Evolutionary conservation across 23 red algal species (phyloP).

Genomic region (Gracilaria vermiculophylla): DNA sequence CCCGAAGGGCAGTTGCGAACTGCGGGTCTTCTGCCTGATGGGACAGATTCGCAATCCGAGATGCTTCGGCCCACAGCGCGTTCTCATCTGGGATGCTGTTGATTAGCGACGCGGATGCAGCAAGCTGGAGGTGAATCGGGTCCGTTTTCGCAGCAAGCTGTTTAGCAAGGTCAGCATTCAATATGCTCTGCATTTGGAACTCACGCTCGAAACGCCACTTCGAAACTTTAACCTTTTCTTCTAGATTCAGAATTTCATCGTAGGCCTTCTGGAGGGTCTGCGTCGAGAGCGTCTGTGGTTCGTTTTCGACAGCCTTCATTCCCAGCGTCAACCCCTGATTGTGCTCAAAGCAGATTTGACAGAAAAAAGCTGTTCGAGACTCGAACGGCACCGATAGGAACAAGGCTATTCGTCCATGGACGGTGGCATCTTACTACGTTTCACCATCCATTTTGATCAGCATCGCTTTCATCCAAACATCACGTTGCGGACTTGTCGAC

Average conservation of each 20-base stretch:
- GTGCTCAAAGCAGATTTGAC: too few relatives aligned
- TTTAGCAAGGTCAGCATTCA: neutral
- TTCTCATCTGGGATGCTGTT: neutral
- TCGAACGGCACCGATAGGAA: too few relatives aligned
- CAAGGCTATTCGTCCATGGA: too few relatives aligned
- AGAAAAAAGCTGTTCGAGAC: too few relatives aligned
- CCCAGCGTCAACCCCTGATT: too few relatives aligned
- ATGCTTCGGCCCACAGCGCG: neutral
- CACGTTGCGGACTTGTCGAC: too few relatives aligned
- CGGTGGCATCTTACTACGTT: too few relatives aligned
- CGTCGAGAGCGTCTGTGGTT: neutral
- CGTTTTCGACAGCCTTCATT: neutral
- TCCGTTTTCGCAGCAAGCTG: neutral
- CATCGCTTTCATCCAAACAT: too few relatives aligned
- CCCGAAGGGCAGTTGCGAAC: neutral
- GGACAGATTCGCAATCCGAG: neutral
- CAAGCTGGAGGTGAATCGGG: neutral
- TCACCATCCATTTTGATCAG: too few relatives aligned
- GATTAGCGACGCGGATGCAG: neutral
- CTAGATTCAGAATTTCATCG: neutral
- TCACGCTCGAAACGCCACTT: slow-evolving; percentile 13
- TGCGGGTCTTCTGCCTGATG: neutral
- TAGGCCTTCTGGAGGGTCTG: neutral
- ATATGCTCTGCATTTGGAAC: neutral
- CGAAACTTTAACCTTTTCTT: neutral